These are phyloP conservation scores for Cytospora mali DNA, from an alignment of 2,329 filamentous ascomycete species.

Conservation along the genomic window DNA sequence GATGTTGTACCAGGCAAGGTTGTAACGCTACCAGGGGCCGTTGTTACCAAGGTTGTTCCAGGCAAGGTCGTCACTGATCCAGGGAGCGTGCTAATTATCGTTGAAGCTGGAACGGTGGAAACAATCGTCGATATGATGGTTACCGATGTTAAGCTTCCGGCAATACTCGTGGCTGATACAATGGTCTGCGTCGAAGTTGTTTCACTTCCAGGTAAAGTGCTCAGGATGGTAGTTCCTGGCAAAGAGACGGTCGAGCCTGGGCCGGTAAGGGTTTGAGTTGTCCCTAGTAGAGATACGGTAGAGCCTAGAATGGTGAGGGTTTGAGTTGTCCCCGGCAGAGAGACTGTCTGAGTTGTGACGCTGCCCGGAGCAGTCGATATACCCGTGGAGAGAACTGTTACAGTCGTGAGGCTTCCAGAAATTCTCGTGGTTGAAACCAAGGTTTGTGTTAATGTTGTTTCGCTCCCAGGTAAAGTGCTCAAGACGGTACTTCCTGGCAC, in stretches of 20 bases:
- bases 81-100: slow-evolving; percentile 24
- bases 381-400: slow-evolving; percentile 32
- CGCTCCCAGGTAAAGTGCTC: slow-evolving; percentile 32
- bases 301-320: slow-evolving; percentile 6
- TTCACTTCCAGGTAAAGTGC: slow-evolving; percentile 32
- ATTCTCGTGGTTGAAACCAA: slow-evolving; percentile 3
- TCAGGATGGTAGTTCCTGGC: slow-evolving; percentile 17
- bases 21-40: slow-evolving; percentile 14
- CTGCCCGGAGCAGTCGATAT: slow-evolving; percentile 19
- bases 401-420: slow-evolving; percentile 11
- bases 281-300: no score
- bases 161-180: slow-evolving; percentile 3
- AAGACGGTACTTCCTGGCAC: slow-evolving; percentile 15
- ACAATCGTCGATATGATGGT: slow-evolving; percentile 33
- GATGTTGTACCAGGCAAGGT: slow-evolving; percentile 19
- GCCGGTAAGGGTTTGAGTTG: background rate
- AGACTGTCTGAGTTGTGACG: slow-evolving; percentile 12
- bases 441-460: background rate
- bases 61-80: slow-evolving; percentile 30
- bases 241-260: background rate
- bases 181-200: slow-evolving; percentile 8
- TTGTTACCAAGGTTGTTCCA: slow-evolving; percentile 26
- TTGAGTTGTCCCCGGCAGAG: slow-evolving; percentile 23
- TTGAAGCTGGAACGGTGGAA: slow-evolving; percentile 14
- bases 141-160: slow-evolving; percentile 11